Evolutionary conservation across 305 asterid species (phyloP).

Genomic region (Andrographis paniculata): DNA sequence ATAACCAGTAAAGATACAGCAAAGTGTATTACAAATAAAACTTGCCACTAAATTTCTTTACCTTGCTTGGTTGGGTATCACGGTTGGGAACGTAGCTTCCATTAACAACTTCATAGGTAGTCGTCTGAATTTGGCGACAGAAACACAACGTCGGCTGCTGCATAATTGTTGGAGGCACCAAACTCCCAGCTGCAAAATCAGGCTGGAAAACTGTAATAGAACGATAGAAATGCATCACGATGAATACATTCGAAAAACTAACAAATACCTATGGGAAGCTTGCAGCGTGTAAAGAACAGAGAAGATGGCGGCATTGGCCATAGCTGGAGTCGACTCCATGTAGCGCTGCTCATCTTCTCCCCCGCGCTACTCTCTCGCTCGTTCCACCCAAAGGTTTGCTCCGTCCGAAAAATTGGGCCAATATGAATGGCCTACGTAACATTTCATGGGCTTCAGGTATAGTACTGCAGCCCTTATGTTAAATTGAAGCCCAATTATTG

Average conservation of each 20-base stretch:
- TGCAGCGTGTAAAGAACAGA: slow-evolving; percentile 30
- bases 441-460: background rate
- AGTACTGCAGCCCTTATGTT: too few species aligned
- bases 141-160: slow-evolving; percentile 36
- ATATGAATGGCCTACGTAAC: background rate
- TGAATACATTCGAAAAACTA: background rate
- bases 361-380: background rate
- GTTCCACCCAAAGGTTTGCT: background rate
- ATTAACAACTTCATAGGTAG: slow-evolving; percentile 50
- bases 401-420: background rate
- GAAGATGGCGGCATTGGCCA: slow-evolving; percentile 40
- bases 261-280: slow-evolving; percentile 28
- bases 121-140: slow-evolving; percentile 63
- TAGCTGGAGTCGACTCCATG: slow-evolving; percentile 42
- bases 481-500: too few species aligned
- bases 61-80: slow-evolving; percentile 27
- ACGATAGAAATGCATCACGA: slow-evolving; percentile 7
- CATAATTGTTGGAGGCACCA: slow-evolving; percentile 30
- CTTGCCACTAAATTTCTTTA: too few species aligned
- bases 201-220: slow-evolving; percentile 7
- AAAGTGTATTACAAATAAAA: too few species aligned
- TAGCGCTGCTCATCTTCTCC: slow-evolving; percentile 36
- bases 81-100: slow-evolving; percentile 65
- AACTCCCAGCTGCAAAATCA: slow-evolving; percentile 34
- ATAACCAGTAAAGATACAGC: too few species aligned